A percentile compares a stretch with the other conserved stretches of the same genome.
phyloP scores from a whole-genome alignment of 2,329 filamentous ascomycete genomes.

The Phialophora tarda region DNA sequence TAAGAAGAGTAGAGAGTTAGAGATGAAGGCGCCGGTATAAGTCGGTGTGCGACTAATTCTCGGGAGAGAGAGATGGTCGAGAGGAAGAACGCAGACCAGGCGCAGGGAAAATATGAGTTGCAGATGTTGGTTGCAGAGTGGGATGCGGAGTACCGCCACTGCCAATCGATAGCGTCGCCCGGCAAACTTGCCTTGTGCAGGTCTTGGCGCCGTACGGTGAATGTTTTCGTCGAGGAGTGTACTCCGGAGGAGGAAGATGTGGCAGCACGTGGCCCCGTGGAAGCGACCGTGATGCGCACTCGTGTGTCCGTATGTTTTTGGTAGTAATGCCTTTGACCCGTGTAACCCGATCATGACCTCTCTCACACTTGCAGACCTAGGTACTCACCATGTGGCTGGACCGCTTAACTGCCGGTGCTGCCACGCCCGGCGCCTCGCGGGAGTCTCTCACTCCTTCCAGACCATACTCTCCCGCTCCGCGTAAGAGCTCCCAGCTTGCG shows the following conservation, averaged over 20 bases:
- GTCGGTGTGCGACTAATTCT: slow-evolving; percentile 29
- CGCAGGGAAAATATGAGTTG: slow-evolving; percentile 31
- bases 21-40: slow-evolving; percentile 35
- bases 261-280: neutral
- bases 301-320: neutral
- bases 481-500: slow-evolving; percentile 70
- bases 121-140: slow-evolving; percentile 1
- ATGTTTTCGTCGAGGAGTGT: neutral
- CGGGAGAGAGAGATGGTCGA: slow-evolving; percentile 36
- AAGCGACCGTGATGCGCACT: neutral
- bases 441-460: slow-evolving; percentile 69
- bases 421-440: slow-evolving; percentile 58
- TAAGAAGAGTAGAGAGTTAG: slow-evolving; percentile 29
- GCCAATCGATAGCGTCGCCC: slow-evolving; percentile 1
- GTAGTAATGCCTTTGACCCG: slow-evolving; percentile 1
- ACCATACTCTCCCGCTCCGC: slow-evolving; percentile 72
- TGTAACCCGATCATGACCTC: neutral
- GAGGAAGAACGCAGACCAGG: slow-evolving; percentile 30
- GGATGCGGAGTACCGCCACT: slow-evolving; percentile 10
- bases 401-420: slow-evolving; percentile 72
- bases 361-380: neutral
- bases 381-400: slow-evolving; percentile 80
- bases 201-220: neutral
- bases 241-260: neutral
- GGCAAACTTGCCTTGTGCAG: neutral